These are phyloP conservation scores for Exophiala mesophila DNA, from an alignment of 2,329 filamentous ascomycete genomes.

Conservation along the genomic window DNA sequence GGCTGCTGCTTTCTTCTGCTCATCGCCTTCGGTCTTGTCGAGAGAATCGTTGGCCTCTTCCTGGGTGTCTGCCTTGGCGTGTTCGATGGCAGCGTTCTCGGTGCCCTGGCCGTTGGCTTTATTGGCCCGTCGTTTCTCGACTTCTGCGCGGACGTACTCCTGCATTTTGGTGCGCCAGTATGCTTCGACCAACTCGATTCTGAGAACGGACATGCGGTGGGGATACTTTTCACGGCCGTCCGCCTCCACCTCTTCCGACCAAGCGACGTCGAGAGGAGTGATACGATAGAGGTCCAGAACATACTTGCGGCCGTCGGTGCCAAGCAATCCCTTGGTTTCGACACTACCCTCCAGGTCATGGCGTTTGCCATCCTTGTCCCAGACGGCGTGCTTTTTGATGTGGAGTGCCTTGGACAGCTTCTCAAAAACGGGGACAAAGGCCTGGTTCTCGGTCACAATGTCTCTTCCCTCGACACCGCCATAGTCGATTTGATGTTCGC, in stretches of 20 bases:
- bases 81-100: conserved; percentile 29
- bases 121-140: conserved; percentile 57
- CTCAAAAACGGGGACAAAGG: conserved; percentile 77
- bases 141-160: conserved; percentile 76
- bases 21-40: conserved; percentile 38
- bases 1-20: conserved; percentile 33
- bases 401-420: conserved; percentile 86
- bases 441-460: conserved; percentile 82
- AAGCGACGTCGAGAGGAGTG: conserved; percentile 82
- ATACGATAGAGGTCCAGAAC: conserved; percentile 95
- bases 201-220: conserved; percentile 91
- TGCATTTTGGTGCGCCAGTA: conserved; percentile 82
- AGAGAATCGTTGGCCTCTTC: conserved; percentile 26
- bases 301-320: conserved; percentile 94
- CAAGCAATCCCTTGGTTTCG: conserved; percentile 95
- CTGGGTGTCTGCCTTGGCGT: conserved; percentile 28
- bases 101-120: conserved; percentile 37
- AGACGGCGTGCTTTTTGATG: conserved; percentile 92
- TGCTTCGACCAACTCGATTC: conserved; percentile 82
- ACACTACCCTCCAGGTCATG: conserved; percentile 93
- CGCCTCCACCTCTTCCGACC: conserved; percentile 71
- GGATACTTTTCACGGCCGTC: conserved; percentile 64
- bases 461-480: conserved; percentile 97
- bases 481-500: conserved; percentile 98
- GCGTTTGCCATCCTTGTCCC: conserved; percentile 90